phyloP scores from a whole-genome alignment of 2,329 filamentous ascomycete species.

The Penicillium sp. region DNA sequence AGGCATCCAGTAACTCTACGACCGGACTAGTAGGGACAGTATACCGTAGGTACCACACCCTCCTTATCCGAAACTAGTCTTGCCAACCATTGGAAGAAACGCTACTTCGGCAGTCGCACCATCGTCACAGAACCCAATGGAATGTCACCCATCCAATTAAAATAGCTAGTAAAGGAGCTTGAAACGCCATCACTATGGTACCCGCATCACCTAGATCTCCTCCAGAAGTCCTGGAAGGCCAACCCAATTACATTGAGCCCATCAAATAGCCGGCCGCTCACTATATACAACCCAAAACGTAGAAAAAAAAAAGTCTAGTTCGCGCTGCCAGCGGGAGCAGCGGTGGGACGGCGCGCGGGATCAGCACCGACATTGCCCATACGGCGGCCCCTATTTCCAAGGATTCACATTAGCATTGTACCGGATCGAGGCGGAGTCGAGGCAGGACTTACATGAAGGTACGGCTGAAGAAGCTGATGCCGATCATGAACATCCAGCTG shows the following conservation, averaged over 20 bases:
- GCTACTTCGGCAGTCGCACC: background rate
- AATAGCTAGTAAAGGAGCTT: background rate
- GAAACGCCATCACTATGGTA: conserved; percentile 1
- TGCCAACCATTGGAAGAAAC: background rate
- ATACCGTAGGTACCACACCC: background rate
- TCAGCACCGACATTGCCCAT: conserved; percentile 19
- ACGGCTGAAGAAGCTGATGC: conserved; percentile 64
- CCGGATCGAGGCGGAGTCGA: background rate
- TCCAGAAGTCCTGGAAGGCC: conserved; percentile 2
- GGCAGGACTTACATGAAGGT: conserved; percentile 60
- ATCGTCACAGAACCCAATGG: background rate
- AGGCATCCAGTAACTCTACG: too few relatives aligned
- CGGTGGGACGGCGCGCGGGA: conserved; percentile 12
- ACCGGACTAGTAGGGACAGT: too few relatives aligned
- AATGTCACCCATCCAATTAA: conserved; percentile 4
- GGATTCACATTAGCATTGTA: conserved; percentile 10
- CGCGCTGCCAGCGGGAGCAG: conserved; percentile 27
- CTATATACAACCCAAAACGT: conserved; percentile 39
- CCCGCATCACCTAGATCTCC: background rate
- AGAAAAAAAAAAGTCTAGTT: conserved; percentile 23
- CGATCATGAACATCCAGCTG: conserved; percentile 68
- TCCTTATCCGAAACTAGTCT: background rate
- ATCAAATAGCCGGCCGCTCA: conserved; percentile 24
- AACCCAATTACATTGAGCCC: conserved; percentile 20
- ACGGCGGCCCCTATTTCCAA: conserved; percentile 30